Base-by-base conservation (phyloP, 164 flowering plant genomes). In the Magnolia sinica region DNA sequence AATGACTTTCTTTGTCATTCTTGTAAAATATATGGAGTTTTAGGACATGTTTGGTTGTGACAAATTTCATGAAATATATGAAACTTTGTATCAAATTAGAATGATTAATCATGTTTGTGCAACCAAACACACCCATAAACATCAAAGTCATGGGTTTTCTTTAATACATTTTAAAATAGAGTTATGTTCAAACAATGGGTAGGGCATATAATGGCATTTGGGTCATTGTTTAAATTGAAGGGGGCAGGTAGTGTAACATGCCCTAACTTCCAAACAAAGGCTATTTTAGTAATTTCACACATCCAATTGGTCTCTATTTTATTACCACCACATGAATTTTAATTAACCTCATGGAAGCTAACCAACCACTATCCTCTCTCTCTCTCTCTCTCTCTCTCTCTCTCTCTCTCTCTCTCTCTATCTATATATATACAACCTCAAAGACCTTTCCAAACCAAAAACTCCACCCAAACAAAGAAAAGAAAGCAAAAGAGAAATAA, bases 251-350 rank as follows among this genome's bases (percentile, higher is more conserved):
- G 29, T 68, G 71, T 29, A 68, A 31, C 19, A 55, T 1, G n/a
- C 4, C n/a, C 50, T 13, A 6, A 6, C n/a, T 13, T 68, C 6
- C 45, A 31, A 27, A 68, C 50, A 29, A 68, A 6, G 71, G 71
- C 7, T 63, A 22, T 1, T 64, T 31, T 70, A 7, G 81, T 74
- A 78, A 70, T 1, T 70, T 78, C 55, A 4, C 8, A 1, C 6
- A 16, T 18, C 8, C 73, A 73, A 74, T 9, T 74, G 37, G 71
- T 19, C n/a, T 66, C 61, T 69, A 61, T 71, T 71, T 75, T 49
- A 75, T 64, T 70, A 61, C 68, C 10, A 52, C 72, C 78, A 65
- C 75, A 66, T 71, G 81, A 75, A 65, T 31, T 51, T 75, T 75
- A 66, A 74, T 74, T 64, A 50, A 37, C 52, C 71, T 18, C 63